Evolutionary conservation across 805 yeast genomes (phyloP).

Genomic region (Pichia membranifaciens): DNA sequence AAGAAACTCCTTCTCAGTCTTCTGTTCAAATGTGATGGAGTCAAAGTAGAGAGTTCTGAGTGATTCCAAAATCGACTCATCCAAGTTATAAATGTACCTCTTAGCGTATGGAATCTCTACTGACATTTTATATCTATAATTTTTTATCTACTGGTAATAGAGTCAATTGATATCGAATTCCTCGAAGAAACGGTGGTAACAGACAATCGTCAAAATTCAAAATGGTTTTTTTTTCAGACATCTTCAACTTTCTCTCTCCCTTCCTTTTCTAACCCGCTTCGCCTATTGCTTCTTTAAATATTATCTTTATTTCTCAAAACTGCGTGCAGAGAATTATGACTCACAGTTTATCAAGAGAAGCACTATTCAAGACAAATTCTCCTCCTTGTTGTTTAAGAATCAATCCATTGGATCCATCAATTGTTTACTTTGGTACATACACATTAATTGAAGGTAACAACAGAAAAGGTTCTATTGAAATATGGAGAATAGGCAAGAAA

Average conservation of each 20-base stretch:
- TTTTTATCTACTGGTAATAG: no score
- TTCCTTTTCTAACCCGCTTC: neutral
- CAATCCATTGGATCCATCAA: slow-evolving; percentile 42
- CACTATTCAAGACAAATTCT: slow-evolving; percentile 38
- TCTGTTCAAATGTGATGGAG: slow-evolving; percentile 35
- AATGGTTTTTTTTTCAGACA: no score
- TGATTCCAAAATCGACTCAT: slow-evolving; percentile 36
- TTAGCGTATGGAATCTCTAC: slow-evolving; percentile 25
- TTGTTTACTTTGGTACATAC: slow-evolving; percentile 74
- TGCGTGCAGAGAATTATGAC: slow-evolving; percentile 4
- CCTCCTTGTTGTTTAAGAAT: slow-evolving; percentile 84
- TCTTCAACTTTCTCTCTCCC: no score
- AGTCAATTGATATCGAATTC: no score
- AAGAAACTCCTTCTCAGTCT: slow-evolving; percentile 18
- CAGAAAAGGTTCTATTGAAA: slow-evolving; percentile 59
- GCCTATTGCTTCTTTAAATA: no score
- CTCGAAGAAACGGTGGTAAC: no score
- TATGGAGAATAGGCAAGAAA: slow-evolving; percentile 25
- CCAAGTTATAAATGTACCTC: slow-evolving; percentile 45
- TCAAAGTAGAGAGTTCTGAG: slow-evolving; percentile 53
- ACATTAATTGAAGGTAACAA: slow-evolving; percentile 54
- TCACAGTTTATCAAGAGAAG: slow-evolving; percentile 19
- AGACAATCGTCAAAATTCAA: no score
- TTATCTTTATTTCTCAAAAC: neutral
- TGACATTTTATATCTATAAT: neutral